These are phyloP conservation scores for Thelephora terrestris DNA, from an alignment of 1,284 basidiomycete genomes.

Conservation along the genomic window DNA sequence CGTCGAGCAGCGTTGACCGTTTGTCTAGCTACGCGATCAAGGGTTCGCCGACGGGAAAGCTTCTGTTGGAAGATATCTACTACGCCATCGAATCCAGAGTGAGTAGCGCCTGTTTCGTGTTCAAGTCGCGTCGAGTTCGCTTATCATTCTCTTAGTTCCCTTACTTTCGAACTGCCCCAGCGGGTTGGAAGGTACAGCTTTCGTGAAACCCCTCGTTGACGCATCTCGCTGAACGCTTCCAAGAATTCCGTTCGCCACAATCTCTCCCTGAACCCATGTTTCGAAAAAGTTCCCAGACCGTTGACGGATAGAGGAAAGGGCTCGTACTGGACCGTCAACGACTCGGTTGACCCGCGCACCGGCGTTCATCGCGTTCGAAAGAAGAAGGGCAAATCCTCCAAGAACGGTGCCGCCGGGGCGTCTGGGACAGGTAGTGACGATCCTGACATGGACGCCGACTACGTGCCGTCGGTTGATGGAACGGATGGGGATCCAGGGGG, in stretches of 20 bases:
- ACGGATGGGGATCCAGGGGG: background rate
- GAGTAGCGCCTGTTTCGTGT: conserved; percentile 20
- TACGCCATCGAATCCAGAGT: conserved; percentile 80
- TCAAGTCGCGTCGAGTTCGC: background rate
- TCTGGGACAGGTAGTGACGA: conserved; percentile 23
- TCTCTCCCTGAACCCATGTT: conserved; percentile 87
- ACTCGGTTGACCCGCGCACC: conserved; percentile 76
- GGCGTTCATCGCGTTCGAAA: conserved; percentile 77
- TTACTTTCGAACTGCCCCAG: conserved; percentile 72
- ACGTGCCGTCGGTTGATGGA: conserved; percentile 33
- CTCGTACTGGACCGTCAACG: conserved; percentile 83
- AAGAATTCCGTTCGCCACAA: conserved; percentile 94
- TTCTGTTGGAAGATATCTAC: conserved; percentile 77
- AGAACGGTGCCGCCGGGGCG: conserved; percentile 11
- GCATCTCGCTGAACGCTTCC: conserved; percentile 1
- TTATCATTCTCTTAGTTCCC: conserved; percentile 48
- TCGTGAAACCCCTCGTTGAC: conserved; percentile 1
- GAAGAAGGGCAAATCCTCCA: conserved; percentile 53
- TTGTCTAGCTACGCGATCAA: conserved; percentile 69
- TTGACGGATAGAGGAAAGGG: conserved; percentile 82
- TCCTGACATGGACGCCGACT: conserved; percentile 28
- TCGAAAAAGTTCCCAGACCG: conserved; percentile 84
- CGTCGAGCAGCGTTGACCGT: background rate
- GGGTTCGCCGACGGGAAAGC: conserved; percentile 73
- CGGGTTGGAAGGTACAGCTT: conserved; percentile 71